A percentile compares a stretch with the other conserved stretches of the same genome.
Evolutionary conservation across 2,329 filamentous ascomycete species (phyloP).

Genomic region (Bipolaris victoriae): DNA sequence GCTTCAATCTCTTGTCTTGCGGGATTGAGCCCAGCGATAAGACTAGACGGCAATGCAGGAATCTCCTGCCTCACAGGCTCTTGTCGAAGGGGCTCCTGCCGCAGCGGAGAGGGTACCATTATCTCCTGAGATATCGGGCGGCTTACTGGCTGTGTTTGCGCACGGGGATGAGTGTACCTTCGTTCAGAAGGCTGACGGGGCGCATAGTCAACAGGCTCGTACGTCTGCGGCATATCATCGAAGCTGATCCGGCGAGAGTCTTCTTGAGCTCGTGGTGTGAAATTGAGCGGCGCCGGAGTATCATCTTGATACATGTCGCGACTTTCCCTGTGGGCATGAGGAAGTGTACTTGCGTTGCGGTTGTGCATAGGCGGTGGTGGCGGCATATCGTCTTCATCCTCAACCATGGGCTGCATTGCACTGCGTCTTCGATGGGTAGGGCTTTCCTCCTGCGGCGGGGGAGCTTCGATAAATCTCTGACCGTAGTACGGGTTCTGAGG

Average conservation of each 20-base stretch:
- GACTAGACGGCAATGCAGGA: conserved; percentile 32
- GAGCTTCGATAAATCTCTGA: conserved; percentile 39
- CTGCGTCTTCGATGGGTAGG: conserved; percentile 54
- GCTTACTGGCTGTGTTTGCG: conserved; percentile 28
- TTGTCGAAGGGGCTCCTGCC: conserved; percentile 28
- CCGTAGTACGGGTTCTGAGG: conserved; percentile 43
- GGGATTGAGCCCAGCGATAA: conserved; percentile 40
- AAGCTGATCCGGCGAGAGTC: conserved; percentile 31
- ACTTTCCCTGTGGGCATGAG: conserved; percentile 33
- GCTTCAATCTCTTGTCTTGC: conserved; percentile 35
- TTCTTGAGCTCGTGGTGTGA: conserved; percentile 35
- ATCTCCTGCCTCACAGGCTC: conserved; percentile 43
- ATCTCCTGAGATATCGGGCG: conserved; percentile 44
- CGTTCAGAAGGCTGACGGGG: conserved; percentile 37
- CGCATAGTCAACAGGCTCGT: conserved; percentile 31
- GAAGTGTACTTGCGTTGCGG: conserved; percentile 41
- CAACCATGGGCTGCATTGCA: conserved; percentile 67
- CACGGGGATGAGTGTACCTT: conserved; percentile 41
- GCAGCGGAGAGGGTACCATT: conserved; percentile 36
- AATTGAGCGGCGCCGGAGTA: conserved; percentile 44
- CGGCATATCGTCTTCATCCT: conserved; percentile 64
- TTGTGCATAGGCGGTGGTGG: conserved; percentile 50
- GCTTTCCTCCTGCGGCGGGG: conserved; percentile 49
- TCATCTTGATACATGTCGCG: conserved; percentile 33
- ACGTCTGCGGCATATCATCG: conserved; percentile 36